phyloP scores from a whole-genome alignment of 805 yeast genomes.

The Sugiyamaella boreocaroliniensis region DNA sequence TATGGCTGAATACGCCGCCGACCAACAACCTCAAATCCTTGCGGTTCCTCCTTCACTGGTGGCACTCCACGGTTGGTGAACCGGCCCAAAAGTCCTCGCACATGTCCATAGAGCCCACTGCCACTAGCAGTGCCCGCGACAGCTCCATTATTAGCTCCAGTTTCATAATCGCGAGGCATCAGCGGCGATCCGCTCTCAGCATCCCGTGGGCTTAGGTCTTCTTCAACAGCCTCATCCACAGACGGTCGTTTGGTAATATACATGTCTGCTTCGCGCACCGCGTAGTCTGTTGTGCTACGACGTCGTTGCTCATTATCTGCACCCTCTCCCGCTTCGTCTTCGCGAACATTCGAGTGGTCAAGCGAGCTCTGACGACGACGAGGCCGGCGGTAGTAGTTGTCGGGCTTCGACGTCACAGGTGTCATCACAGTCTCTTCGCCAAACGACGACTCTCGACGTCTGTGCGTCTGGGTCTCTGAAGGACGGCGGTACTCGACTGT shows the following conservation, averaged over 20 bases:
- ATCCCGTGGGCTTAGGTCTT: neutral
- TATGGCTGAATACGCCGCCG: conserved; percentile 16
- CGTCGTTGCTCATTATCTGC: neutral
- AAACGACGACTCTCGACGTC: conserved; percentile 10
- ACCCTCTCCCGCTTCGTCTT: conserved; percentile 5
- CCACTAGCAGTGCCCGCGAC: neutral
- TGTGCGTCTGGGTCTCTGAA: neutral
- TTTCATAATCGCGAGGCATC: neutral
- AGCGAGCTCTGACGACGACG: conserved; percentile 17
- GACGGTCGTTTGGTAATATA: conserved; percentile 27
- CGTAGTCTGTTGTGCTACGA: conserved; percentile 40
- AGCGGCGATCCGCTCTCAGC: conserved; percentile 2
- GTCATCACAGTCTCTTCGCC: conserved; percentile 15
- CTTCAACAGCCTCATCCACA: conserved; percentile 4
- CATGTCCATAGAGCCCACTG: conserved; percentile 4
- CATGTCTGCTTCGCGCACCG: conserved; percentile 54
- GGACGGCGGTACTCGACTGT: conserved; percentile 6
- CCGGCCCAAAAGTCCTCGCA: conserved; percentile 5
- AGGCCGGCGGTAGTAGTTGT: conserved; percentile 18
- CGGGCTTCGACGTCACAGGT: conserved; percentile 10
- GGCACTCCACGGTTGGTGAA: neutral
- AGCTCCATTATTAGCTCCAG: neutral
- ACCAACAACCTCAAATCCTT: conserved; percentile 19
- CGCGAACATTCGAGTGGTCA: conserved; percentile 16
- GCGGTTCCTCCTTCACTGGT: conserved; percentile 7